Evolutionary conservation across 306 rosid genomes (phyloP).

Genomic region (Arachis stenosperma): DNA sequence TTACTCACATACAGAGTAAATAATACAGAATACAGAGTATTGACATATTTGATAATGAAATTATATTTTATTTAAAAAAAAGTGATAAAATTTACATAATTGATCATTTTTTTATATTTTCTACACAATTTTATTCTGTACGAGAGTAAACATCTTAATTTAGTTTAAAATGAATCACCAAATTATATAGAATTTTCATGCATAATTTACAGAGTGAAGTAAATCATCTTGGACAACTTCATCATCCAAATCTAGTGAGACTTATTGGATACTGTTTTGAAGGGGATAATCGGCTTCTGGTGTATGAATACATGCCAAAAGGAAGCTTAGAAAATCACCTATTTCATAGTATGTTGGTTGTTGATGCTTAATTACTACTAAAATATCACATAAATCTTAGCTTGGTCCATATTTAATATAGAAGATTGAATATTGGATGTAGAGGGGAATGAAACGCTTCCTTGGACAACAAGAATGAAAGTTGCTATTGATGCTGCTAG

Average conservation of each 20-base stretch:
- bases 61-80: too few species aligned
- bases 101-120: too few species aligned
- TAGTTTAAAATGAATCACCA: constrained; percentile 22
- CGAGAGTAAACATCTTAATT: background rate
- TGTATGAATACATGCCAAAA: constrained; percentile 85
- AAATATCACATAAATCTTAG: too few species aligned
- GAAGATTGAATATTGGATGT: constrained; percentile 3
- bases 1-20: too few species aligned
- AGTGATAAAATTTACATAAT: too few species aligned
- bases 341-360: constrained; percentile 67
- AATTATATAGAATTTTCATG: constrained; percentile 20
- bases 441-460: constrained; percentile 55
- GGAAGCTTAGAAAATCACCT: constrained; percentile 92
- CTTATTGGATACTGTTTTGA: constrained; percentile 85
- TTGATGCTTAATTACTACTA: too few species aligned
- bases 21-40: too few species aligned
- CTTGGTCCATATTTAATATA: too few species aligned
- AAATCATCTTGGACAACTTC: constrained; percentile 82
- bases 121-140: too few species aligned
- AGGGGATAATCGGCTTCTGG: constrained; percentile 85
- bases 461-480: constrained; percentile 78
- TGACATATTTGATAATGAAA: too few species aligned
- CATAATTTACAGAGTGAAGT: constrained; percentile 74
- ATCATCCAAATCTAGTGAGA: constrained; percentile 91
- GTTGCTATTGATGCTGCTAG: constrained; percentile 77